Percentiles rank a stretch among this genome's conserved stretches.
Conservation (phyloP, 2,329 filamentous ascomycete genomes). For the Clonostachys rhizophaga region DNA sequence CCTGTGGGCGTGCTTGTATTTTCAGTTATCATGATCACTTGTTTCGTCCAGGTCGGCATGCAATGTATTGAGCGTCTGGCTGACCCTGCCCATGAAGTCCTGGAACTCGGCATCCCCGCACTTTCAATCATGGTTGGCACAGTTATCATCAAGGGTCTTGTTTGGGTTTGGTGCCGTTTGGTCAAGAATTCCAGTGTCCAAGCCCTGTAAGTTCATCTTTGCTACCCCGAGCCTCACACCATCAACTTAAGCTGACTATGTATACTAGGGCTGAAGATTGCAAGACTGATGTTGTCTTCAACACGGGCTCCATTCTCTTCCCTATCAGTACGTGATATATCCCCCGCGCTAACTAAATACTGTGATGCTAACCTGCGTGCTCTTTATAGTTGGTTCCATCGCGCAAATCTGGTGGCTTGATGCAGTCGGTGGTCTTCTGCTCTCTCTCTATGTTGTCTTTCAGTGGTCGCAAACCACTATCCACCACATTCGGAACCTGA, state of each 20-base stretch:
- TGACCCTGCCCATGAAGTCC: constrained; percentile 57
- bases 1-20: constrained; percentile 79
- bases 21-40: constrained; percentile 81
- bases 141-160: constrained; percentile 74
- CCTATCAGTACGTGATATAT: constrained; percentile 52
- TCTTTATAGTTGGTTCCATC: constrained; percentile 63
- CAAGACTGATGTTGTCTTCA: constrained; percentile 81
- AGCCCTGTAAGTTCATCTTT: constrained; percentile 51
- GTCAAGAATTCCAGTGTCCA: constrained; percentile 85
- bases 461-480: constrained; percentile 73
- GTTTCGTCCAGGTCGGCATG: constrained; percentile 73
- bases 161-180: constrained; percentile 84
- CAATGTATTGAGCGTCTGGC: constrained; percentile 64
- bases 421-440: constrained; percentile 69
- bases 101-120: constrained; percentile 69
- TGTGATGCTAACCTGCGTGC: neutral
- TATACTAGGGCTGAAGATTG: constrained; percentile 40
- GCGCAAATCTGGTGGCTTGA: constrained; percentile 81
- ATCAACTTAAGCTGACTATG: neutral
- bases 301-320: constrained; percentile 83
- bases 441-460: constrained; percentile 75
- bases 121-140: constrained; percentile 78
- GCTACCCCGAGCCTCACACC: neutral
- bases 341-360: constrained; percentile 1
- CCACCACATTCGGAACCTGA: constrained; percentile 76